Conservation (phyloP, 2,329 filamentous ascomycete genomes). For the Hysterium pulicare region DNA sequence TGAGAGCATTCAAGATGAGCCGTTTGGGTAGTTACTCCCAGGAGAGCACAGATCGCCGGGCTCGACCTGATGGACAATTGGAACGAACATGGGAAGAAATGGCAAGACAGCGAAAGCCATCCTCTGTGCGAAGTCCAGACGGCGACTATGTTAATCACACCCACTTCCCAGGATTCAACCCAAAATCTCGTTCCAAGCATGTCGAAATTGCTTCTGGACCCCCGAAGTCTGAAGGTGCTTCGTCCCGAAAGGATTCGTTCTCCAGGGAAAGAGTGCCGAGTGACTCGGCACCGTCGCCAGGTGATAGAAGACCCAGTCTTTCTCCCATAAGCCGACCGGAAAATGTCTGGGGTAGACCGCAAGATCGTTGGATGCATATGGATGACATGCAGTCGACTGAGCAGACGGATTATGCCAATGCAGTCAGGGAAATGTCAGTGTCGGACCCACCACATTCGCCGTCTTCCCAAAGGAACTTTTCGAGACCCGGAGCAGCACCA, state of each 20-base stretch:
- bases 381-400: background rate
- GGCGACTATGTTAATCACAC: conserved; percentile 27
- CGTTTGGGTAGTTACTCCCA: conserved; percentile 36
- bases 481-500: no score
- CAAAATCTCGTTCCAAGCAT: conserved; percentile 12
- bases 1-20: conserved; percentile 45
- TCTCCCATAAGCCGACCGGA: no score
- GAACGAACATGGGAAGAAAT: conserved; percentile 34
- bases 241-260: background rate
- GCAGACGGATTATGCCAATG: conserved; percentile 1
- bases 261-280: no score
- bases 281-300: background rate
- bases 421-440: conserved; percentile 1
- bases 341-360: background rate
- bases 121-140: conserved; percentile 21
- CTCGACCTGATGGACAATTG: conserved; percentile 25
- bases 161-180: conserved; percentile 25
- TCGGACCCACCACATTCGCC: background rate
- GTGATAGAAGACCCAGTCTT: no score
- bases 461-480: background rate
- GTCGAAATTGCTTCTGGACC: background rate
- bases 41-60: conserved; percentile 32
- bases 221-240: background rate
- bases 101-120: conserved; percentile 22
- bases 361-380: background rate